These are phyloP conservation scores for Macroventuria anomochaeta DNA, from an alignment of 2,329 filamentous ascomycete genomes.

Conservation along the genomic window DNA sequence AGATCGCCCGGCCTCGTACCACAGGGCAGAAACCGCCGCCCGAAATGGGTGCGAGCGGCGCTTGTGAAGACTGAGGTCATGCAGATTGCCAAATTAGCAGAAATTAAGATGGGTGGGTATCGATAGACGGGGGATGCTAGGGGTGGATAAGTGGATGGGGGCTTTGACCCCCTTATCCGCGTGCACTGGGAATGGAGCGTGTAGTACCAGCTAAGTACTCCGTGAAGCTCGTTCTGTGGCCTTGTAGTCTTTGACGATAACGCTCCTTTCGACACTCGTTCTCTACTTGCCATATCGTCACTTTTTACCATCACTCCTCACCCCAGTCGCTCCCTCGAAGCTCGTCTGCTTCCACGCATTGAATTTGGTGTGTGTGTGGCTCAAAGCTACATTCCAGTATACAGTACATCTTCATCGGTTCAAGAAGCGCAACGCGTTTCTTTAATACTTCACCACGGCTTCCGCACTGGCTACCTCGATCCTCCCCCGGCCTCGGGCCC, in stretches of 20 bases:
- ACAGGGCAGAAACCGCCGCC: slow-evolving; percentile 15
- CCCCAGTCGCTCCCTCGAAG: slow-evolving; percentile 36
- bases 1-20: not conserved
- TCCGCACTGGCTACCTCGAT: slow-evolving; percentile 65
- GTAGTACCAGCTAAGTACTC: slow-evolving; percentile 33
- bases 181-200: slow-evolving; percentile 35
- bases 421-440: slow-evolving; percentile 49
- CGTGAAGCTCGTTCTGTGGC: slow-evolving; percentile 22
- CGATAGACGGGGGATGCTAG: slow-evolving; percentile 39
- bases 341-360: slow-evolving; percentile 21
- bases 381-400: slow-evolving; percentile 19
- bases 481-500: slow-evolving; percentile 65
- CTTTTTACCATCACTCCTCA: slow-evolving; percentile 23
- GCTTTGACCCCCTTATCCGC: slow-evolving; percentile 29
- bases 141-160: slow-evolving; percentile 11
- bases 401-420: slow-evolving; percentile 10
- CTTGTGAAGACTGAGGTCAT: slow-evolving; percentile 37
- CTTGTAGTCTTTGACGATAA: slow-evolving; percentile 18
- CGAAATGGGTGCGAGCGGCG: slow-evolving; percentile 35
- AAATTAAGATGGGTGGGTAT: slow-evolving; percentile 44
- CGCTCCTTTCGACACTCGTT: slow-evolving; percentile 31
- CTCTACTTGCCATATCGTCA: slow-evolving; percentile 30
- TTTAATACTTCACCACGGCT: slow-evolving; percentile 54
- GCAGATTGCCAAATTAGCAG: slow-evolving; percentile 43
- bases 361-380: slow-evolving; percentile 21